phyloP scores from a whole-genome alignment of 768 basidiomycete genomes.

The Cystofilobasidium bisporidii region DNA sequence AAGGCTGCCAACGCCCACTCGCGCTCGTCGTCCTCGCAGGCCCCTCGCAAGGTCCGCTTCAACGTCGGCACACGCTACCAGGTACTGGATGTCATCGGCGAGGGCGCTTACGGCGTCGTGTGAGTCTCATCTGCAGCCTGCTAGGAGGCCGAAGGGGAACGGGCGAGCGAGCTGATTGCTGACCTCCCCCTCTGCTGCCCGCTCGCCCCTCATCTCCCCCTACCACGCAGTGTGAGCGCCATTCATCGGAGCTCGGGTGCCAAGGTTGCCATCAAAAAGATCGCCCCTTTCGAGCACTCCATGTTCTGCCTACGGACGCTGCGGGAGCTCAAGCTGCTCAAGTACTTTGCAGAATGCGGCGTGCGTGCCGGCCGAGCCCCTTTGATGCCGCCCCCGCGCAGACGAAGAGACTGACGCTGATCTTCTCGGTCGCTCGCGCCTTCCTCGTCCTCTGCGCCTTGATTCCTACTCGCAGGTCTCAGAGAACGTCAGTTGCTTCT shows the following conservation, averaged over 20 bases:
- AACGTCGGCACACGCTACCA: conserved; percentile 47
- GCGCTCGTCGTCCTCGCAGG: background rate
- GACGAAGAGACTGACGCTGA: conserved; percentile 26
- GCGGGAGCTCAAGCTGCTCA: conserved; percentile 83
- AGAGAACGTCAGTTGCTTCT: conserved; percentile 13
- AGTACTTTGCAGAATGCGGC: conserved; percentile 46
- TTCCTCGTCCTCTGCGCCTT: background rate
- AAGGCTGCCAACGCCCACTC: conserved; percentile 1
- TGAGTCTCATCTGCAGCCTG: conserved; percentile 41
- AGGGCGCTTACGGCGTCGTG: conserved; percentile 45
- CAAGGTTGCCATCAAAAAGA: conserved; percentile 88
- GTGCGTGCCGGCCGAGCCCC: conserved; percentile 17
- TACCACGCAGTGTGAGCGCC: conserved; percentile 42
- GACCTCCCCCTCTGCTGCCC: too few species aligned
- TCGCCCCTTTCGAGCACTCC: conserved; percentile 80
- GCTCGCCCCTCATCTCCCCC: background rate
- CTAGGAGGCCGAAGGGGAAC: background rate
- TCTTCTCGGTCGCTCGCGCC: conserved; percentile 20
- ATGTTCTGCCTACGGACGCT: conserved; percentile 69
- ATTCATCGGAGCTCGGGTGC: conserved; percentile 65
- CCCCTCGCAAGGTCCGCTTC: conserved; percentile 27
- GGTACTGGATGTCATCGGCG: conserved; percentile 76
- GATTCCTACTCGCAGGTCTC: conserved; percentile 15
- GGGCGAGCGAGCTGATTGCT: background rate
- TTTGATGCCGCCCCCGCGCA: background rate